Conservation (phyloP, 2,329 filamentous ascomycete species). For the Bipolaris victoriae region DNA sequence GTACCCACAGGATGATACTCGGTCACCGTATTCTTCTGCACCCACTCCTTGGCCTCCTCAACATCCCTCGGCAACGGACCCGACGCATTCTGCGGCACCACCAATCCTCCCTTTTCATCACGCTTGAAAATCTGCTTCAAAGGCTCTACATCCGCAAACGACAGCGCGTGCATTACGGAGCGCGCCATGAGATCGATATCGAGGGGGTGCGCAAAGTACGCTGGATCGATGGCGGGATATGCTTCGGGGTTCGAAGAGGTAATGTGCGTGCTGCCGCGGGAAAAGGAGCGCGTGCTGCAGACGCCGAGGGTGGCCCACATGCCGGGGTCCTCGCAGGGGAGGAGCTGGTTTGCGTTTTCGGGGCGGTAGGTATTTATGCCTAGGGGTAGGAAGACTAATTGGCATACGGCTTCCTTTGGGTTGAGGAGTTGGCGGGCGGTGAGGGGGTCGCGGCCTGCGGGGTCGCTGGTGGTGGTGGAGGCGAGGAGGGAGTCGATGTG, state of each 20-base stretch:
- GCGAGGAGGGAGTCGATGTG: slow-evolving; percentile 30
- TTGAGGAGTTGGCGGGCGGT: slow-evolving; percentile 33
- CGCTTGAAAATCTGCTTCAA: background rate
- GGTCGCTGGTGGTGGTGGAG: slow-evolving; percentile 21
- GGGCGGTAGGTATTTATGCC: slow-evolving; percentile 18
- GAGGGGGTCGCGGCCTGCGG: slow-evolving; percentile 29
- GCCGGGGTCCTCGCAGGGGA: slow-evolving; percentile 18
- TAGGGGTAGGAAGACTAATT: slow-evolving; percentile 26
- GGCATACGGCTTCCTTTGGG: slow-evolving; percentile 27
- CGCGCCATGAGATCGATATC: slow-evolving; percentile 52
- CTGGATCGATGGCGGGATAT: slow-evolving; percentile 49
- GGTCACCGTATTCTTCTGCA: slow-evolving; percentile 21
- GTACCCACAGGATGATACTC: slow-evolving; percentile 43
- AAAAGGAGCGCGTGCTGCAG: slow-evolving; percentile 46
- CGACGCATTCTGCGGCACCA: slow-evolving; percentile 14
- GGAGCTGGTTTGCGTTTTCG: slow-evolving; percentile 7
- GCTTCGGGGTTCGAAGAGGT: slow-evolving; percentile 35
- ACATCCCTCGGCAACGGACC: slow-evolving; percentile 19
- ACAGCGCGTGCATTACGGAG: slow-evolving; percentile 31
- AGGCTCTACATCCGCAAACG: slow-evolving; percentile 5
- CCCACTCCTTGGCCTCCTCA: slow-evolving; percentile 24
- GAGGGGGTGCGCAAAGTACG: slow-evolving; percentile 53
- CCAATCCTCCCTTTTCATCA: background rate
- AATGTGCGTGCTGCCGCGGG: slow-evolving; percentile 52
- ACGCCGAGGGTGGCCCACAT: slow-evolving; percentile 25